phyloP scores from a whole-genome alignment of 768 basidiomycete genomes.

The Mrakia blollopis region DNA sequence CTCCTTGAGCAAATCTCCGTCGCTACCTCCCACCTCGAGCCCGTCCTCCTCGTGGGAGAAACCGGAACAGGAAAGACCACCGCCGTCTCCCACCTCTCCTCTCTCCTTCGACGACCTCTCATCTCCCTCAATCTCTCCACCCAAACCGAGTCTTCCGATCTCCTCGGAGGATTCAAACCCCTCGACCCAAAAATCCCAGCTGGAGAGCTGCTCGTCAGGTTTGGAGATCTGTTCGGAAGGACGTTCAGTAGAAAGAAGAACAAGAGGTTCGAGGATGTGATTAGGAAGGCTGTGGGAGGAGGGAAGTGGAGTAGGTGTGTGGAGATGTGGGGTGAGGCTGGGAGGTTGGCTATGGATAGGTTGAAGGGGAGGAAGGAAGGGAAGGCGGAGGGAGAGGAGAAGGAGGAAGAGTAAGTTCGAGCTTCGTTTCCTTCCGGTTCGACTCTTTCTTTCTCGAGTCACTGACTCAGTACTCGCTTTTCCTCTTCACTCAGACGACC shows the following conservation, averaged over 20 bases:
- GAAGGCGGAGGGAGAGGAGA: conserved; percentile 18
- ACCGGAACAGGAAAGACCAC: conserved; percentile 99
- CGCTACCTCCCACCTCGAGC: conserved; percentile 67
- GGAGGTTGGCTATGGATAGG: conserved; percentile 39
- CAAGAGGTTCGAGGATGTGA: conserved; percentile 27
- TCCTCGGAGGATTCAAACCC: conserved; percentile 95
- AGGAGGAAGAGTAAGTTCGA: conserved; percentile 22
- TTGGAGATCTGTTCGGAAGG: conserved; percentile 26
- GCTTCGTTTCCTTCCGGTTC: neutral
- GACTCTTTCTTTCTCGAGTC: neutral
- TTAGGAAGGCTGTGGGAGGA: conserved; percentile 28
- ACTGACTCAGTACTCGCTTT: neutral
- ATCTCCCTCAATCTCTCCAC: conserved; percentile 90
- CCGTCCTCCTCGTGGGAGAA: conserved; percentile 88
- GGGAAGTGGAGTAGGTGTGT: conserved; percentile 46
- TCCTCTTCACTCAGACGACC: neutral
- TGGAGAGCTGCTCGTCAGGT: conserved; percentile 55
- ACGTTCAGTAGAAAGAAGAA: conserved; percentile 32
- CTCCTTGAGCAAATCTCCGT: conserved; percentile 76
- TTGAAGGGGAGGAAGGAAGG: conserved; percentile 22
- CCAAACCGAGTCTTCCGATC: conserved; percentile 90
- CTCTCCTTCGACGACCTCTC: conserved; percentile 66
- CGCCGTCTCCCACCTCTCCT: conserved; percentile 76
- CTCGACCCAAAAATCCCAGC: conserved; percentile 79
- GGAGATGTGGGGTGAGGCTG: conserved; percentile 63